Evolutionary conservation across 257 asterid species (phyloP).

Genomic region (Rubia yunnanensis): DNA sequence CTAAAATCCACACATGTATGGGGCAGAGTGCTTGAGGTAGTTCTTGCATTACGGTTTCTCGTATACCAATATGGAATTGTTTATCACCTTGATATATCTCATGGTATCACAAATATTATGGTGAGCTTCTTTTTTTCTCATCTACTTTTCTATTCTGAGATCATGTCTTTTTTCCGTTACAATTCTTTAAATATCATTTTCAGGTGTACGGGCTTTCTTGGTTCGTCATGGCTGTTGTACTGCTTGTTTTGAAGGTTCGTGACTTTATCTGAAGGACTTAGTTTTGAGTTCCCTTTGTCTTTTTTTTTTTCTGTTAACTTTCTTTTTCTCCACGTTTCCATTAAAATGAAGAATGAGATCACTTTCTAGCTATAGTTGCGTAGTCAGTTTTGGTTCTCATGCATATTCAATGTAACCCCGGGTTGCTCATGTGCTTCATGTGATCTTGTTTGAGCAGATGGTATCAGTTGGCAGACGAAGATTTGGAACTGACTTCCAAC

Average conservation of each 20-base stretch:
- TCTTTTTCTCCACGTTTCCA: neutral
- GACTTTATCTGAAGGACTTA: too few species aligned
- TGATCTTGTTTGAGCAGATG: slow-evolving; percentile 39
- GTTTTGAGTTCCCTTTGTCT: neutral
- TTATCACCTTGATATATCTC: slow-evolving; percentile 84
- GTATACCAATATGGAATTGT: slow-evolving; percentile 93
- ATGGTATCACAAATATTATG: slow-evolving; percentile 51
- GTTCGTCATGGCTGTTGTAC: slow-evolving; percentile 78
- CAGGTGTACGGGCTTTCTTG: slow-evolving; percentile 97
- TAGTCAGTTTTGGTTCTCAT: neutral
- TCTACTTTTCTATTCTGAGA: neutral
- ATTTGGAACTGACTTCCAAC: slow-evolving; percentile 96
- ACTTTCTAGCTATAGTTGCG: neutral
- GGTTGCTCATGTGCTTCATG: neutral
- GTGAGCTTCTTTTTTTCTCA: slow-evolving; percentile 24
- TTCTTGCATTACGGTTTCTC: slow-evolving; percentile 74
- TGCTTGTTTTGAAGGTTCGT: slow-evolving; percentile 70
- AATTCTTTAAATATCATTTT: slow-evolving; percentile 13
- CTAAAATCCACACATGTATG: slow-evolving; percentile 56
- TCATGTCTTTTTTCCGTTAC: slow-evolving; percentile 17
- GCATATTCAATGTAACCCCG: neutral
- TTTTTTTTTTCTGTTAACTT: neutral
- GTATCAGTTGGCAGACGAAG: slow-evolving; percentile 92
- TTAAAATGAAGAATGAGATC: neutral
- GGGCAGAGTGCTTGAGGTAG: slow-evolving; percentile 69